Conservation (phyloP, 805 yeast genomes). For the Ogataea methylovora region DNA sequence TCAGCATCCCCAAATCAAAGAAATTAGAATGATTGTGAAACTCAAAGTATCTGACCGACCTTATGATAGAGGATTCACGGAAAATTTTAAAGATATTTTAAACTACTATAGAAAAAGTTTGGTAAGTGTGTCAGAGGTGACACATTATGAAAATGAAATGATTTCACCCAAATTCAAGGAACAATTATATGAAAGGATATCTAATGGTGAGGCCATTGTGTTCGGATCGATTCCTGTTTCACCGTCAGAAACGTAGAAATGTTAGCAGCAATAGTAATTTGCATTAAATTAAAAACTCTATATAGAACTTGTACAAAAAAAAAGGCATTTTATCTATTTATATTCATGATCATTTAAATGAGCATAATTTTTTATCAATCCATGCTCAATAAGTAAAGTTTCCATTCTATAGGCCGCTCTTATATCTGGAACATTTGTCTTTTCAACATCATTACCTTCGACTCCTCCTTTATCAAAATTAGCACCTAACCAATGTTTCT, state of each 20-base stretch:
- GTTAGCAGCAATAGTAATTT: not conserved
- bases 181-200: slow-evolving; percentile 15
- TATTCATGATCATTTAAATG: slow-evolving; percentile 5
- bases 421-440: slow-evolving; percentile 90
- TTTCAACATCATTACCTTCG: slow-evolving; percentile 84
- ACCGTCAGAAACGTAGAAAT: slow-evolving; percentile 1
- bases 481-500: slow-evolving; percentile 89
- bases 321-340: not conserved
- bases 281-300: too few species aligned
- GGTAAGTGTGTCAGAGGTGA: slow-evolving; percentile 8
- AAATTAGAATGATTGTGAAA: slow-evolving; percentile 30
- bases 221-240: slow-evolving; percentile 13
- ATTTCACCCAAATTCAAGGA: slow-evolving; percentile 17
- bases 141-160: slow-evolving; percentile 21
- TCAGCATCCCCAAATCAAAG: slow-evolving; percentile 21
- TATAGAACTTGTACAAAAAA: not conserved
- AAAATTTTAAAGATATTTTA: slow-evolving; percentile 29
- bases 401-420: slow-evolving; percentile 80
- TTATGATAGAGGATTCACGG: slow-evolving; percentile 29
- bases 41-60: slow-evolving; percentile 25
- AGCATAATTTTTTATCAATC: slow-evolving; percentile 56
- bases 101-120: not conserved
- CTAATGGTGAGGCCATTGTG: slow-evolving; percentile 16
- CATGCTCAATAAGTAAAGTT: slow-evolving; percentile 65
- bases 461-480: slow-evolving; percentile 50